Base-by-base conservation (phyloP, 805 yeast genomes). In the Ogataea minuta region DNA sequence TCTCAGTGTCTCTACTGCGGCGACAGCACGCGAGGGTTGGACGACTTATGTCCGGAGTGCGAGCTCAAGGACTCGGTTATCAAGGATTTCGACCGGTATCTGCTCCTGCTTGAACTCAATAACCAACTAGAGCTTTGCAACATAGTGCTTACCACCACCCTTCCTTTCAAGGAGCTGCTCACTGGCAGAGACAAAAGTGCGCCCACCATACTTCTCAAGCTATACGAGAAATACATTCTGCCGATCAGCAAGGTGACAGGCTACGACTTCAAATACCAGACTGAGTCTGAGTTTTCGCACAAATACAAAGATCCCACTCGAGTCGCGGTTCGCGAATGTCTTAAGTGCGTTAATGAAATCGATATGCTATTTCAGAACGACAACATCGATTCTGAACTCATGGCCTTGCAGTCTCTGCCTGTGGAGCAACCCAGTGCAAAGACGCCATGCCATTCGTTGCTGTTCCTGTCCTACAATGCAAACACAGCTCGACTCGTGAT, bases 161-260 rank as follows among this genome's bases (percentile, higher is more conserved):
- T 57, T 8, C 34, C 51, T 2, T 17, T 53, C 2, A 52, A 52
- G 20, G 46, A 48, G 16, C 36, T 55, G 28, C 31, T 56, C 21
- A 6, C 23, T 11, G 44, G 50, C 13, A 44, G 43, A 23, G 55
- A 53, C 34, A 45, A 39, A 33, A 52, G 61, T 2, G 40, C 54
- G 4, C 45, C 49, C 16, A 49, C 47, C 21, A 35, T 60, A 11
- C 40, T 54, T 17, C 45, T 48, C 24, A 45, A 45, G 36, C 37
- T 60, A 9, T 60, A 60, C 34, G 60, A 57, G 17, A 55, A 52
- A 36, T 58, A 46, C 39, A 49, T 57, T 28, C 48, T 56, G 23
- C 57, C 62, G 9, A 59, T 59, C 14, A 57, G 60, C 41, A 46
- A 46, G 21, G 46, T 52, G 7, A 54, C 64, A 1, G 60, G 59